phyloP scores from a whole-genome alignment of 768 basidiomycete genomes.

The Gyrodon lividus region DNA sequence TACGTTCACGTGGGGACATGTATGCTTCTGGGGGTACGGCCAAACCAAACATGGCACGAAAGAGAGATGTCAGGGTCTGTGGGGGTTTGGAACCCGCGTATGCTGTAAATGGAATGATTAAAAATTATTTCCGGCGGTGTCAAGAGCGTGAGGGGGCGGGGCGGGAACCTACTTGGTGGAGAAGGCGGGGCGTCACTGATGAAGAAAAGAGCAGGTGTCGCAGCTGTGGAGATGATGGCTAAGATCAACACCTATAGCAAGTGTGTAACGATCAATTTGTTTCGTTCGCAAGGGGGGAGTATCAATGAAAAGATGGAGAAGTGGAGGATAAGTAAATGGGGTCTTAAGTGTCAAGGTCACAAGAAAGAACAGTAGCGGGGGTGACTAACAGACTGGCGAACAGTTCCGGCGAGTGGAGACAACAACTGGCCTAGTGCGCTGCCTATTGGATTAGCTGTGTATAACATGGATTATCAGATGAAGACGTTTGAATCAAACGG shows the following conservation, averaged over 20 bases:
- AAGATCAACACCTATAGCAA: conserved; percentile 61
- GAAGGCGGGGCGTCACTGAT: conserved; percentile 64
- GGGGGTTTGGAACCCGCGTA: conserved; percentile 66
- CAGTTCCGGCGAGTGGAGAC: conserved; percentile 56
- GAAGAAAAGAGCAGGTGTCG: conserved; percentile 56
- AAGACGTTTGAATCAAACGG: neutral
- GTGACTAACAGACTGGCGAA: conserved; percentile 57
- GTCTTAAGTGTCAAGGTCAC: neutral
- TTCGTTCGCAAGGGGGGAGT: neutral
- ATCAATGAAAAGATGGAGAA: neutral
- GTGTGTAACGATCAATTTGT: neutral
- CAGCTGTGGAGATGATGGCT: conserved; percentile 67
- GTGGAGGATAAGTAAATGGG: neutral
- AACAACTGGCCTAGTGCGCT: conserved; percentile 72
- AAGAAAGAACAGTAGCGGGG: neutral
- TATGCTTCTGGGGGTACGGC: conserved; percentile 39
- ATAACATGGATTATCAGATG: neutral
- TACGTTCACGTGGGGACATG: conserved; percentile 65
- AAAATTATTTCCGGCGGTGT: neutral
- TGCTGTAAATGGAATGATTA: conserved; percentile 40
- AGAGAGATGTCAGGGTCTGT: conserved; percentile 51
- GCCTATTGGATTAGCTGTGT: conserved; percentile 69
- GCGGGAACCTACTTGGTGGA: conserved; percentile 63
- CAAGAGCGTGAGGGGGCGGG: neutral
- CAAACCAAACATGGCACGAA: conserved; percentile 51